phyloP scores from a whole-genome alignment of 345 rosid species.

The Dovyalis caffra region DNA sequence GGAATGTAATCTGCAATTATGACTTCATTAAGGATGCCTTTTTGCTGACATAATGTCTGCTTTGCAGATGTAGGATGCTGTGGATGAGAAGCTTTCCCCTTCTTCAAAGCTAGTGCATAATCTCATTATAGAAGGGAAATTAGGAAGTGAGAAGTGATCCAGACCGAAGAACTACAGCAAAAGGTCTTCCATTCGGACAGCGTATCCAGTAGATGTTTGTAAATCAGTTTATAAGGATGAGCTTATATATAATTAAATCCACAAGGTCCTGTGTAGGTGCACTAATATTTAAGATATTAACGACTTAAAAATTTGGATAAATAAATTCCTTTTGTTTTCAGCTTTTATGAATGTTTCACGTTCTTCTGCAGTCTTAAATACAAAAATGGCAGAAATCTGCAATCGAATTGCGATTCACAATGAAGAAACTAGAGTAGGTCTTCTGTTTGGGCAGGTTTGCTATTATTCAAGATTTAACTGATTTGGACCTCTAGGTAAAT shows the following conservation, averaged over 20 bases:
- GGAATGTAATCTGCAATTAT: too few species aligned
- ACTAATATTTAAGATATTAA: neutral
- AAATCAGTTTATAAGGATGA: constrained; percentile 15
- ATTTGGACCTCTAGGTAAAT: too few species aligned
- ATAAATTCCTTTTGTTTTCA: neutral
- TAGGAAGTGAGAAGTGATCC: neutral
- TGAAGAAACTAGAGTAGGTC: too few species aligned
- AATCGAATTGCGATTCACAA: too few species aligned
- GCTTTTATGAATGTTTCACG: neutral
- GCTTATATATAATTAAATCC: neutral
- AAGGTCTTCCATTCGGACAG: neutral
- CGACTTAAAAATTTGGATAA: neutral
- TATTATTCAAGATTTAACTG: too few species aligned
- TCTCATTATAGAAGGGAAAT: neutral
- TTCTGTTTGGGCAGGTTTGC: too few species aligned
- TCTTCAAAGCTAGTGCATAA: neutral
- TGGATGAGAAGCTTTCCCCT: constrained; percentile 1
- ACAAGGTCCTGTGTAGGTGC: constrained; percentile 1
- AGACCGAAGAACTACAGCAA: constrained; percentile 12
- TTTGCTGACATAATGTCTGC: neutral
- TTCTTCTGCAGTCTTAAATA: too few species aligned
- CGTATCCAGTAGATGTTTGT: constrained; percentile 11
- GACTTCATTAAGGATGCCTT: neutral
- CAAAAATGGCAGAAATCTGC: too few species aligned
- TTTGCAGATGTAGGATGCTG: neutral